These are phyloP conservation scores for Crithidia bombi DNA, from an alignment of 208 protist species.

Conservation along the genomic window DNA sequence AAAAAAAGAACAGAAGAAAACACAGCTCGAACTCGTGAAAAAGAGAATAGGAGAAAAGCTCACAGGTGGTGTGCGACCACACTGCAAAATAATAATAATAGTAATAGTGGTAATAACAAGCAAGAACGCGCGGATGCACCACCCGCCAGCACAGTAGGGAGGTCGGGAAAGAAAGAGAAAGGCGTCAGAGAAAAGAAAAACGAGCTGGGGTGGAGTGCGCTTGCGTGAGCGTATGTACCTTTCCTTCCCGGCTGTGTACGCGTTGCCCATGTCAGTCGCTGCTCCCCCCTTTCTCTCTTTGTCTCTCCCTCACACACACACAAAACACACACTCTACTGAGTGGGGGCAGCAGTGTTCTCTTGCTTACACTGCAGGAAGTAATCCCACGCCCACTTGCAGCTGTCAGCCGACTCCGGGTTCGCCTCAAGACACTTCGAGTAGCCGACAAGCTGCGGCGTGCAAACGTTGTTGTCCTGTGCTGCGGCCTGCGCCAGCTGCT, in stretches of 20 bases:
- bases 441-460: conserved; percentile 68
- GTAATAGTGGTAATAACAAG: neutral
- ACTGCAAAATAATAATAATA: neutral
- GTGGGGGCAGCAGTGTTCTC: conserved; percentile 29
- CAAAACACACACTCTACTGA: conserved; percentile 6
- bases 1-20: no score
- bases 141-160: no score
- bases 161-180: no score
- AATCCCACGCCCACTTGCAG: conserved; percentile 91
- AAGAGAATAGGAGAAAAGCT: neutral
- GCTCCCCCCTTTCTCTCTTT: no score
- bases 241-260: no score
- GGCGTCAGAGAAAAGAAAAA: no score
- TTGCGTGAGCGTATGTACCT: no score
- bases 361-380: conserved; percentile 82
- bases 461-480: conserved; percentile 71
- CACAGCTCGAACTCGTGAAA: no score
- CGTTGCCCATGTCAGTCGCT: no score
- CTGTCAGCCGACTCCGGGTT: conserved; percentile 60
- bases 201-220: no score
- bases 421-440: conserved; percentile 86
- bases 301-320: no score
- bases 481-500: conserved; percentile 72
- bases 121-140: no score
- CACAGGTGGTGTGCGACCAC: neutral